Conservation (phyloP, 2,329 filamentous ascomycete genomes). For the Fusarium palustre region DNA sequence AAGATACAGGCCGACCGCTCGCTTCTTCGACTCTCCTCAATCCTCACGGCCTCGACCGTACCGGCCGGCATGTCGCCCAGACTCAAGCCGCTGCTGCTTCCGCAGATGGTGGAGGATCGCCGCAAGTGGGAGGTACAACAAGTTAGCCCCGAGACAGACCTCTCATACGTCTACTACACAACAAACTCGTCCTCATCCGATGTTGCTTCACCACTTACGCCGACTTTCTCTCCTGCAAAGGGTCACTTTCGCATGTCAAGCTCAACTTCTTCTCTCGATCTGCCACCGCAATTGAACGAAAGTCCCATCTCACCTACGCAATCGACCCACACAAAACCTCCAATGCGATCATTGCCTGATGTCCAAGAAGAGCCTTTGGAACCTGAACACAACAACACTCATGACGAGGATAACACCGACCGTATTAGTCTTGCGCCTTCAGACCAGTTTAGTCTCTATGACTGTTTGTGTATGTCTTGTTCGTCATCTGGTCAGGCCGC, state of each 20-base stretch:
- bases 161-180: constrained; percentile 57
- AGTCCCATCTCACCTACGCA: constrained; percentile 65
- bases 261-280: constrained; percentile 81
- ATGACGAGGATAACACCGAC: constrained; percentile 51
- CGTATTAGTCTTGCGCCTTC: constrained; percentile 59
- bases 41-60: constrained; percentile 42
- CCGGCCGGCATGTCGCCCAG: constrained; percentile 58
- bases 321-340: constrained; percentile 59
- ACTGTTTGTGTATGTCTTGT: constrained; percentile 78
- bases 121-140: constrained; percentile 55
- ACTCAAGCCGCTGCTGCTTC: constrained; percentile 66
- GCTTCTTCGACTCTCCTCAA: constrained; percentile 29
- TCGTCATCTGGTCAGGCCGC: constrained; percentile 11
- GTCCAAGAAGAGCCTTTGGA: constrained; percentile 86
- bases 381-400: constrained; percentile 62
- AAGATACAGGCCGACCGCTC: constrained; percentile 21
- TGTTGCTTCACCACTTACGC: constrained; percentile 75
- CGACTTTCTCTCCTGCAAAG: constrained; percentile 71
- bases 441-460: constrained; percentile 63
- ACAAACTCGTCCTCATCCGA: constrained; percentile 73
- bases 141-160: constrained; percentile 51
- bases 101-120: constrained; percentile 65
- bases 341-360: constrained; percentile 78
- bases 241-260: constrained; percentile 76
- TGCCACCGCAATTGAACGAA: constrained; percentile 62